Base-by-base conservation (phyloP, 2,329 filamentous ascomycete species). In the Penicillium nordicum region DNA sequence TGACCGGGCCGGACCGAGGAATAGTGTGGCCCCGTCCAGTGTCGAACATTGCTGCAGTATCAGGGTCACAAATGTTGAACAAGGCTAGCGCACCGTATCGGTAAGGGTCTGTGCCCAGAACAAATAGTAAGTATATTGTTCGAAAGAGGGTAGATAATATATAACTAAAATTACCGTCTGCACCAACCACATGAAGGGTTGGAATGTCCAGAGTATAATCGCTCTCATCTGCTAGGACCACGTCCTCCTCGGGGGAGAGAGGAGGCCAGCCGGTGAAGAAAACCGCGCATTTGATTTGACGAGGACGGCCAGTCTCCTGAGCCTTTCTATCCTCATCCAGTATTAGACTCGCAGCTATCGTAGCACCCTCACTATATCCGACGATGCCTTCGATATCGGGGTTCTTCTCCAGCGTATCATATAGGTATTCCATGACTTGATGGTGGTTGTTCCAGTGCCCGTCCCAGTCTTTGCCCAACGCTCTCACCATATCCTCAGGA, bases 21-120 rank as follows among this genome's bases (percentile, higher is more conserved):
- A 87, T 73, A 0, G 82, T 86, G 65, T 88, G 85, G 0, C 84
- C 85, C 63, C 86, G 86, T 5, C 83, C 84, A 59, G 86, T 84
- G 61, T 88, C 84, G 58, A 87, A 87, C n/a, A 87, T 75, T 34
- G 79, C 76, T 0, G 84, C 84, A 1, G 74, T 80, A 55, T 87
- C 84, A 0, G 78, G 79, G 45, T 86, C 81, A 60, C 84, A 88
- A 25, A 85, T 77, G 61, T 84, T 84, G 71, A 82, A 86, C 4
- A 87, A 75, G 0, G 84, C 82, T 73, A 86, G 78, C 2, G 82
- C 82, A 0, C 84, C 84, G 34, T 84, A 76, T 2, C 86, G 77
- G 62, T 86, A 87, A 0, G 84, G 84, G 62, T 87, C 85, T 56
- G 25, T 52, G 34, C 36, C 7, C 36, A 25, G 10, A 16, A 40